Conservation (phyloP, 1,139 yeast species). For the Dujonia santamariae region DNA sequence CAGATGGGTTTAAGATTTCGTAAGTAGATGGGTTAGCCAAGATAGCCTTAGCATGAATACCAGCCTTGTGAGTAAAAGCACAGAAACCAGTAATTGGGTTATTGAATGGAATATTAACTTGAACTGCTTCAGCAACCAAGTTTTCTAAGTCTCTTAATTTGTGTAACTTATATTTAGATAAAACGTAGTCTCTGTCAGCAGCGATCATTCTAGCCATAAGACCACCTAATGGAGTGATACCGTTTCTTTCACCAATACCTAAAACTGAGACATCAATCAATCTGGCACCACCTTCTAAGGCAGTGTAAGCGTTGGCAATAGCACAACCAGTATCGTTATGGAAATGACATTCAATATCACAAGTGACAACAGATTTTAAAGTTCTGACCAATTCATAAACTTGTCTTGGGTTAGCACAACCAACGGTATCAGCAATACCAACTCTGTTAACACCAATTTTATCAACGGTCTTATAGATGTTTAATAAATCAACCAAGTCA, state of each 20-base stretch:
- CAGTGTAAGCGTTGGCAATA: slow-evolving; percentile 59
- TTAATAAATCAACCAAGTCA: slow-evolving; percentile 54
- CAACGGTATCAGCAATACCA: slow-evolving; percentile 62
- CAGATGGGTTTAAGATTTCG: slow-evolving; percentile 55
- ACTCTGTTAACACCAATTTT: slow-evolving; percentile 59
- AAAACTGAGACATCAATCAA: slow-evolving; percentile 55
- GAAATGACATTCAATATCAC: slow-evolving; percentile 61
- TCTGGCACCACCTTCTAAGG: slow-evolving; percentile 61
- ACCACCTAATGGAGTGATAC: slow-evolving; percentile 60
- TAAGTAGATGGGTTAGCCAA: slow-evolving; percentile 60
- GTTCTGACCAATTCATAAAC: slow-evolving; percentile 58
- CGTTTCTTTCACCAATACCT: slow-evolving; percentile 62
- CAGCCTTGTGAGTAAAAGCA: slow-evolving; percentile 62
- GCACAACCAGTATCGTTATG: slow-evolving; percentile 64
- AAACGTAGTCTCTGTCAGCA: slow-evolving; percentile 55
- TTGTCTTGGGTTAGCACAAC: slow-evolving; percentile 61
- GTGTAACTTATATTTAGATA: slow-evolving; percentile 52
- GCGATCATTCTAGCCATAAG: slow-evolving; percentile 63
- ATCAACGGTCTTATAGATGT: slow-evolving; percentile 55
- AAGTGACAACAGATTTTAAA: slow-evolving; percentile 51
- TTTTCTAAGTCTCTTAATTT: slow-evolving; percentile 56
- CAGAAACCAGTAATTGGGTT: slow-evolving; percentile 63
- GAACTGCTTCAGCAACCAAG: slow-evolving; percentile 56
- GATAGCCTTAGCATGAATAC: slow-evolving; percentile 60
- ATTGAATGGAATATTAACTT: slow-evolving; percentile 57